A percentile compares a stretch with the other conserved stretches of the same genome.
These are phyloP conservation scores for Circinella umbellata DNA, from an alignment of 371 early-diverging fungal genomes.

Conservation along the genomic window DNA sequence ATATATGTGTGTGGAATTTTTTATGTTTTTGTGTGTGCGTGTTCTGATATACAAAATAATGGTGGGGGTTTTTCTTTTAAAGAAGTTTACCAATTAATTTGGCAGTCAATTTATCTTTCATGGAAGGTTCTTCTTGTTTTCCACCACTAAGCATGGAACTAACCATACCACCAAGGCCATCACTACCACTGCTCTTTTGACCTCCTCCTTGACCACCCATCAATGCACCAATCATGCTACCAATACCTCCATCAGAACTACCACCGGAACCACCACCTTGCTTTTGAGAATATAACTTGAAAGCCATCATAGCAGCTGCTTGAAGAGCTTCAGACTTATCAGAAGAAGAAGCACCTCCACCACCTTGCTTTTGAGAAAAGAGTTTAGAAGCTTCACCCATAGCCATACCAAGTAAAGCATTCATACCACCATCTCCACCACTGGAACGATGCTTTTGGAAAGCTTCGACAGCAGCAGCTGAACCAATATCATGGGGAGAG, in stretches of 20 bases:
- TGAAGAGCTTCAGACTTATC: constrained; percentile 45
- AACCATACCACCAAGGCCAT: constrained; percentile 38
- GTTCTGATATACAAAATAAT: not conserved
- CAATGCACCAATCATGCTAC: constrained; percentile 35
- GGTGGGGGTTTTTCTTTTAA: not conserved
- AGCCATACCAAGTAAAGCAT: constrained; percentile 53
- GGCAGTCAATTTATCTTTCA: constrained; percentile 4
- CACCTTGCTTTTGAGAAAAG: constrained; percentile 34
- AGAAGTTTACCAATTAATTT: constrained; percentile 18
- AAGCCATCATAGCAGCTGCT: constrained; percentile 55
- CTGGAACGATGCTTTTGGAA: constrained; percentile 34
- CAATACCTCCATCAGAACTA: constrained; percentile 25
- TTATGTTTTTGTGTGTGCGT: not conserved
- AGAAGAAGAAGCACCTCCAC: constrained; percentile 11
- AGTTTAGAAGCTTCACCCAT: constrained; percentile 57
- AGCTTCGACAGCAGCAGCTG: constrained; percentile 59
- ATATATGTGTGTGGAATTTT: not conserved
- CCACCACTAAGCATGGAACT: constrained; percentile 32
- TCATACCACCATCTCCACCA: constrained; percentile 42
- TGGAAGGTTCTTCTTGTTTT: constrained; percentile 23
- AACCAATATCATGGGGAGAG: constrained; percentile 50
- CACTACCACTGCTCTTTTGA: constrained; percentile 12
- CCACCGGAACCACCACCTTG: constrained; percentile 29
- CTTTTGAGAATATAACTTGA: constrained; percentile 53
- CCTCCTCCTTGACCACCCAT: constrained; percentile 28